Conservation (phyloP, 2,329 filamentous ascomycete species). For the Neoscytalidium dimidiatum region DNA sequence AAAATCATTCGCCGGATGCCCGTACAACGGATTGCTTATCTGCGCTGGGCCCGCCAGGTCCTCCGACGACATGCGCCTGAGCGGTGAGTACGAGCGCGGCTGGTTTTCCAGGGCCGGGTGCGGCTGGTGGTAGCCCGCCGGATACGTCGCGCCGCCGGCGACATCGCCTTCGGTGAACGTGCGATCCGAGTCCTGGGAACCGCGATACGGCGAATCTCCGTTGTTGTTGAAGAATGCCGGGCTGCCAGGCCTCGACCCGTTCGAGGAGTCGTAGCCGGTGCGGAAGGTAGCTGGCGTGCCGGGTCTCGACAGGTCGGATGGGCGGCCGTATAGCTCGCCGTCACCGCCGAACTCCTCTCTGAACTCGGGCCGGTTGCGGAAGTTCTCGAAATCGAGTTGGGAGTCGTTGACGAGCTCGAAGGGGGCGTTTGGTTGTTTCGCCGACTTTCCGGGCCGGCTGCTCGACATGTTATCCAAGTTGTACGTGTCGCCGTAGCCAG, state of each 20-base stretch:
- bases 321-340: slow-evolving; percentile 59
- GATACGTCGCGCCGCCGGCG: slow-evolving; percentile 38
- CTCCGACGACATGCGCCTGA: not conserved
- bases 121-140: slow-evolving; percentile 50
- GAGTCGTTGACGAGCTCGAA: slow-evolving; percentile 90
- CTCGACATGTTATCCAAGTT: slow-evolving; percentile 76
- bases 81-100: slow-evolving; percentile 45
- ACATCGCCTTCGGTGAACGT: slow-evolving; percentile 17
- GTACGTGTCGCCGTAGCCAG: slow-evolving; percentile 81
- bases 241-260: slow-evolving; percentile 21
- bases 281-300: slow-evolving; percentile 56
- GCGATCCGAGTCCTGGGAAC: slow-evolving; percentile 31
- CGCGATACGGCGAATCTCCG: slow-evolving; percentile 13
- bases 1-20: not conserved
- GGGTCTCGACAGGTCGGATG: slow-evolving; percentile 47
- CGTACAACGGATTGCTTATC: not conserved
- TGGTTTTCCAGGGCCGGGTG: slow-evolving; percentile 23
- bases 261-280: slow-evolving; percentile 27
- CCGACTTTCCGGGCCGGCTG: slow-evolving; percentile 57
- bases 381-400: slow-evolving; percentile 87
- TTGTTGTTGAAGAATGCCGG: not conserved
- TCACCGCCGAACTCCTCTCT: slow-evolving; percentile 79
- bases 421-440: slow-evolving; percentile 44
- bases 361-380: slow-evolving; percentile 88
- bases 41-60: slow-evolving; percentile 3